These are phyloP conservation scores for Albizia julibrissin DNA, from an alignment of 306 rosid species.

Conservation along the genomic window DNA sequence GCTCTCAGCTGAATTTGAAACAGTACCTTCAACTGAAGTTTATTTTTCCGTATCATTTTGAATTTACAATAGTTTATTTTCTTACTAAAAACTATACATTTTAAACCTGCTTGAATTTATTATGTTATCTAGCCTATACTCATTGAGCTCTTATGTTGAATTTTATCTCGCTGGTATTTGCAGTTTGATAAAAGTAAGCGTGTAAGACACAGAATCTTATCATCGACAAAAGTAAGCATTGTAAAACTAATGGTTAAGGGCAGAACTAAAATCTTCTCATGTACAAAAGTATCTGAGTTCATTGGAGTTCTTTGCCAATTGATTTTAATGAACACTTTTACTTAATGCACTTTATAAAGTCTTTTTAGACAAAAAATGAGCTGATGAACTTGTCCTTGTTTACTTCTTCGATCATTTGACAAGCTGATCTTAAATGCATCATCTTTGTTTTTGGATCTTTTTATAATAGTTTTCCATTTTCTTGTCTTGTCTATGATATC, in stretches of 20 bases:
- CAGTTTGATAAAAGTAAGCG: not conserved
- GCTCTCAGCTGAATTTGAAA: conserved; percentile 18
- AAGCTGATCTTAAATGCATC: conserved; percentile 13
- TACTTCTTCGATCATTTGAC: not conserved
- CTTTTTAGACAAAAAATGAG: not conserved
- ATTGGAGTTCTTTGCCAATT: not conserved
- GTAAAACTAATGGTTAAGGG: not conserved
- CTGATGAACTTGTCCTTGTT: not conserved
- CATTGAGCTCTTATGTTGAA: not conserved
- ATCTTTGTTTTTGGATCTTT: conserved; percentile 3
- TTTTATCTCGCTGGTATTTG: not conserved
- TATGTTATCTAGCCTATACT: not conserved
- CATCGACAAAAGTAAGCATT: not conserved
- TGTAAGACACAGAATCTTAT: not conserved
- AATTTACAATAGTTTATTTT: not conserved
- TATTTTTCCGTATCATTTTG: not conserved
- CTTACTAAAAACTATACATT: not conserved
- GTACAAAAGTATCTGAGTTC: conserved; percentile 1
- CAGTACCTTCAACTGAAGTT: not conserved
- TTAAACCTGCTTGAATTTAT: not conserved
- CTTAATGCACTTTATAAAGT: conserved; percentile 5
- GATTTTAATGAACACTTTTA: not conserved
- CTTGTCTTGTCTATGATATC: conserved; percentile 11
- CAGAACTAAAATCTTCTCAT: not conserved
- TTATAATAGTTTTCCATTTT: conserved; percentile 10